Evolutionary conservation across 352 stramenopile species (phyloP).

Genomic region (Phytophthora ohioensis): DNA sequence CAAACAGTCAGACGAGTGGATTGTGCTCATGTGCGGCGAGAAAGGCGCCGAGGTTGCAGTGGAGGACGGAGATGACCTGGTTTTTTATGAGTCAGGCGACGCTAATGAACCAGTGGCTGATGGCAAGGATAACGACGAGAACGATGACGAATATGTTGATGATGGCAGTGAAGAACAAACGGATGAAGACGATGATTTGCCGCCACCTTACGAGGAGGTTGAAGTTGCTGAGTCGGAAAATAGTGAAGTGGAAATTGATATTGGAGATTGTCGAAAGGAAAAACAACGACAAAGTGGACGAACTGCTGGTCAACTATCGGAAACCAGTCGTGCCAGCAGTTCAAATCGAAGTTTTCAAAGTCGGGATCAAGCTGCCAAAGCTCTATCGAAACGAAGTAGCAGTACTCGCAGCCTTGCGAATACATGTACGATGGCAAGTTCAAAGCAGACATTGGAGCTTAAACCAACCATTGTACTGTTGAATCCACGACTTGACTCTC

Average conservation of each 20-base stretch:
- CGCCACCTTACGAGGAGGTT: slow-evolving; percentile 33
- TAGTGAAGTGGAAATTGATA: background rate
- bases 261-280: background rate
- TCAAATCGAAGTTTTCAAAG: background rate
- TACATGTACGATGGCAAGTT: background rate
- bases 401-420: slow-evolving; percentile 13
- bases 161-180: slow-evolving; percentile 17
- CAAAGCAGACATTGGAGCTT: slow-evolving; percentile 24
- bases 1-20: slow-evolving; percentile 27
- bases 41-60: slow-evolving; percentile 23
- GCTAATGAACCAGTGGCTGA: slow-evolving; percentile 4
- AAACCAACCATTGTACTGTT: slow-evolving; percentile 42
- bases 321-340: background rate
- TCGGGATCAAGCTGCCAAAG: background rate
- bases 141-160: slow-evolving; percentile 2
- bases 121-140: slow-evolving; percentile 2
- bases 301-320: slow-evolving; percentile 4
- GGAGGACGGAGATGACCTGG: background rate
- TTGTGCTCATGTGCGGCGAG: slow-evolving; percentile 39
- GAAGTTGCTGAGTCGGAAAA: slow-evolving; percentile 5
- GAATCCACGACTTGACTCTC: slow-evolving; percentile 21
- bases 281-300: background rate
- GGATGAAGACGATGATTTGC: slow-evolving; percentile 31
- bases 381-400: slow-evolving; percentile 13
- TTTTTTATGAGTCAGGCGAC: slow-evolving; percentile 16